These are phyloP conservation scores for Saturnispora halmiae DNA, from an alignment of 805 yeast genomes.

Conservation along the genomic window DNA sequence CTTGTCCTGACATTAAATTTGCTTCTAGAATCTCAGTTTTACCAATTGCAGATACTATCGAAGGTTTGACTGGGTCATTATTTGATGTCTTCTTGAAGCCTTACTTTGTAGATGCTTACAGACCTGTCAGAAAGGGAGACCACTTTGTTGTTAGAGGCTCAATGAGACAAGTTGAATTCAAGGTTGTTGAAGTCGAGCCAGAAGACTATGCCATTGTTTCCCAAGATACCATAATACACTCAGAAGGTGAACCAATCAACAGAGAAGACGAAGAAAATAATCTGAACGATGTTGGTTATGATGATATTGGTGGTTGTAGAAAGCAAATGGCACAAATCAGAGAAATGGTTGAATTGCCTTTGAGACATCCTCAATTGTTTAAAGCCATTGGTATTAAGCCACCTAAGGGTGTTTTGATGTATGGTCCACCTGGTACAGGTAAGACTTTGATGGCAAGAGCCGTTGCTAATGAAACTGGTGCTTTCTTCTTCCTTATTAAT, in stretches of 20 bases:
- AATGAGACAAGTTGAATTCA: constrained; percentile 98
- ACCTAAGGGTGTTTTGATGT: constrained; percentile 95
- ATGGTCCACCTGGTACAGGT: constrained; percentile 99
- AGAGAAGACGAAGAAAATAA: constrained; percentile 97
- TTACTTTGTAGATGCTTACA: constrained; percentile 95
- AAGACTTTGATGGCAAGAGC: constrained; percentile 99
- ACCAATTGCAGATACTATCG: constrained; percentile 97
- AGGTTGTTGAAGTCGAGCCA: constrained; percentile 97
- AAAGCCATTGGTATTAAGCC: constrained; percentile 98
- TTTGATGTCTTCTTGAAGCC: constrained; percentile 96
- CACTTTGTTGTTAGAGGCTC: constrained; percentile 96
- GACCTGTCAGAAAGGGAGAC: constrained; percentile 97
- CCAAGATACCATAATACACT: constrained; percentile 95
- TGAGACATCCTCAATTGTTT: constrained; percentile 97
- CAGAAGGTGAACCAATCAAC: constrained; percentile 98
- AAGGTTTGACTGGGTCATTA: constrained; percentile 92
- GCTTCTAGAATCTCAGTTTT: constrained; percentile 90
- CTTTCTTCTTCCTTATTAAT: constrained; percentile 93
- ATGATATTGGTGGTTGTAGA: constrained; percentile 98
- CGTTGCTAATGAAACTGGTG: constrained; percentile 99
- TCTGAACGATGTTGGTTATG: constrained; percentile 95
- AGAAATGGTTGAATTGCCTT: constrained; percentile 95
- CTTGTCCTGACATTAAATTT: constrained; percentile 97
- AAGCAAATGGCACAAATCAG: constrained; percentile 99
- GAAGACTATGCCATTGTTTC: constrained; percentile 96